These are phyloP conservation scores for Curvularia hawaiiensis DNA, from an alignment of 2,329 filamentous ascomycete genomes.

Conservation along the genomic window DNA sequence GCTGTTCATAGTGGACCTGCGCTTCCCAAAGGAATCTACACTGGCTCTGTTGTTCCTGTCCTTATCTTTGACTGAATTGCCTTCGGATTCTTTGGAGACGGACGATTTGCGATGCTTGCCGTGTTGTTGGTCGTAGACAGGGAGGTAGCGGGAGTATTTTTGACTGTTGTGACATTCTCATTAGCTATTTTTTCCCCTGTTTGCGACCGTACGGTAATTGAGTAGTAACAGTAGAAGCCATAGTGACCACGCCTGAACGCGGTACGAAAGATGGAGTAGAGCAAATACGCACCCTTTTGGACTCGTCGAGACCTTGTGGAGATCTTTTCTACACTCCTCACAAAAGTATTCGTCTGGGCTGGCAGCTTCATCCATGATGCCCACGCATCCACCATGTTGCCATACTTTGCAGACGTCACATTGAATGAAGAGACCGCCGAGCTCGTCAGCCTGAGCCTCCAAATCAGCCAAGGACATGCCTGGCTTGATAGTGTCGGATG, in stretches of 20 bases:
- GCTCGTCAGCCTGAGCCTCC: constrained; percentile 65
- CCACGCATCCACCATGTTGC: constrained; percentile 98
- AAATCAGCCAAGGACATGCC: constrained; percentile 63
- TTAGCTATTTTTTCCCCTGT: constrained; percentile 5
- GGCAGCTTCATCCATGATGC: constrained; percentile 91
- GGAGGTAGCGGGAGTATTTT: constrained; percentile 68
- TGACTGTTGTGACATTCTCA: constrained; percentile 51
- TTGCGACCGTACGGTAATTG: neutral
- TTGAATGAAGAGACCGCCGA: constrained; percentile 95
- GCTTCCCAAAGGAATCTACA: constrained; percentile 70
- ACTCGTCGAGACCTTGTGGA: constrained; percentile 82
- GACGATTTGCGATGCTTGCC: constrained; percentile 65
- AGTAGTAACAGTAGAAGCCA: neutral
- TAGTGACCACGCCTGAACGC: constrained; percentile 1
- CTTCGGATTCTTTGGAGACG: constrained; percentile 65
- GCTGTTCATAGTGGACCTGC: constrained; percentile 97
- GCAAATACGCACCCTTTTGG: constrained; percentile 76
- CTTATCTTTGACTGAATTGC: constrained; percentile 60
- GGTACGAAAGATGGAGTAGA: constrained; percentile 13
- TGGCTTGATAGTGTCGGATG: constrained; percentile 61
- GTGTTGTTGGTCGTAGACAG: constrained; percentile 60
- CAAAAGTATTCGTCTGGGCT: constrained; percentile 98
- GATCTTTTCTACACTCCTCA: constrained; percentile 88
- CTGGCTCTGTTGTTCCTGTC: constrained; percentile 60
- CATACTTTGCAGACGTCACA: constrained; percentile 98